Evolutionary conservation across 116 monocot species (phyloP).

Genomic region (Zostera marina): DNA sequence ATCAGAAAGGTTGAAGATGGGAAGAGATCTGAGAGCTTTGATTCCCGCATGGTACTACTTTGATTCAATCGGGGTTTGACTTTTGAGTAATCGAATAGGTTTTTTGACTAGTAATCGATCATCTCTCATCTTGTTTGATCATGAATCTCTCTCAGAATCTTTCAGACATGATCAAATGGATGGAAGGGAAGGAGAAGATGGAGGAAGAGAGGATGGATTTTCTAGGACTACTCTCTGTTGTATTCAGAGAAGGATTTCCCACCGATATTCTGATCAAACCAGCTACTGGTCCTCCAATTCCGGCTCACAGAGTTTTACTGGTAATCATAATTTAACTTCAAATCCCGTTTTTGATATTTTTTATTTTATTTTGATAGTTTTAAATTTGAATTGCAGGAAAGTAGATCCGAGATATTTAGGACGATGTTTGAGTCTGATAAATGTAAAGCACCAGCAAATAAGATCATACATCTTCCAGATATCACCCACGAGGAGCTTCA

Average conservation of each 20-base stretch:
- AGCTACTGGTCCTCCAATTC: slow-evolving; percentile 40
- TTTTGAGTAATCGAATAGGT: too few relatives aligned
- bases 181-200: slow-evolving; percentile 34
- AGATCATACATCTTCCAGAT: slow-evolving; percentile 46
- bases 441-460: slow-evolving; percentile 45
- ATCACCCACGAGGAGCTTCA: slow-evolving; percentile 46
- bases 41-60: too few relatives aligned
- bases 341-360: too few relatives aligned
- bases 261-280: slow-evolving; percentile 54
- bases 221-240: slow-evolving; percentile 19
- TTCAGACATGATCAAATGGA: slow-evolving; percentile 24
- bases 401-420: slow-evolving; percentile 44
- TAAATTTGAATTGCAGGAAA: slow-evolving; percentile 25
- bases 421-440: slow-evolving; percentile 40
- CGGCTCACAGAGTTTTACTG: slow-evolving; percentile 64
- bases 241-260: slow-evolving; percentile 47
- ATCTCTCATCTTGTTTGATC: too few relatives aligned
- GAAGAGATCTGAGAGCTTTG: too few relatives aligned
- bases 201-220: slow-evolving; percentile 41
- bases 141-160: slow-evolving; percentile 36
- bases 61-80: too few relatives aligned
- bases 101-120: too few relatives aligned
- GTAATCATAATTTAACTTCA: slow-evolving; percentile 10
- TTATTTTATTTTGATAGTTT: too few relatives aligned
- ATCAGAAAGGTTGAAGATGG: too few relatives aligned